Evolutionary conservation across 257 asterid genomes (phyloP).

Genomic region (Cynanchum wilfordii): DNA sequence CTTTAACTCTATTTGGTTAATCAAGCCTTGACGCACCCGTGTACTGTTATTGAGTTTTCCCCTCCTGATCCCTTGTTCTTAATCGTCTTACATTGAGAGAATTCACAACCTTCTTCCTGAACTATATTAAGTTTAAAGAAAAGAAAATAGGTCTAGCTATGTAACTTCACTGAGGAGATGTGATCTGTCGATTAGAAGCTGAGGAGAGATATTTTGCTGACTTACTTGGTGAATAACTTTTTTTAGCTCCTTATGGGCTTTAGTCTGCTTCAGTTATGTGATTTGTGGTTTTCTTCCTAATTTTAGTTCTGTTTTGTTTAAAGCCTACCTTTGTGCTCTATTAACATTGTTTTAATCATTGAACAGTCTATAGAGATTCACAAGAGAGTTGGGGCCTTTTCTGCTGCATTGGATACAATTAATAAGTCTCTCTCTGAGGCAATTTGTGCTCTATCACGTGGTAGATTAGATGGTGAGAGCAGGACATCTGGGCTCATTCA

Average conservation of each 20-base stretch:
- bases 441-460: constrained; percentile 78
- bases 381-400: constrained; percentile 89
- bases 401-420: constrained; percentile 77
- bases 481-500: constrained; percentile 68
- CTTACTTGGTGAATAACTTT: no score
- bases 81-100: background rate
- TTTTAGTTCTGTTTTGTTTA: background rate
- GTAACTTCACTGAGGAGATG: background rate
- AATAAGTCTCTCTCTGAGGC: constrained; percentile 94
- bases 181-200: background rate
- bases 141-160: background rate
- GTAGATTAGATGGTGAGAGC: constrained; percentile 92
- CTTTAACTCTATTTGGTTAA: background rate
- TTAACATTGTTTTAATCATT: background rate
- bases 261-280: background rate
- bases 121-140: background rate
- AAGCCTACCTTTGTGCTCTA: background rate
- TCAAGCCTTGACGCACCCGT: background rate
- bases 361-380: constrained; percentile 76
- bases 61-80: background rate
- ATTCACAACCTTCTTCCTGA: background rate
- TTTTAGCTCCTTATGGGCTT: background rate
- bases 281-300: background rate
- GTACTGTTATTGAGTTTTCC: background rate
- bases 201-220: background rate